A percentile compares a stretch with the other conserved stretches of the same genome.
Evolutionary conservation across 2,329 filamentous ascomycete species (phyloP).

Genomic region (Diplodia mutila): DNA sequence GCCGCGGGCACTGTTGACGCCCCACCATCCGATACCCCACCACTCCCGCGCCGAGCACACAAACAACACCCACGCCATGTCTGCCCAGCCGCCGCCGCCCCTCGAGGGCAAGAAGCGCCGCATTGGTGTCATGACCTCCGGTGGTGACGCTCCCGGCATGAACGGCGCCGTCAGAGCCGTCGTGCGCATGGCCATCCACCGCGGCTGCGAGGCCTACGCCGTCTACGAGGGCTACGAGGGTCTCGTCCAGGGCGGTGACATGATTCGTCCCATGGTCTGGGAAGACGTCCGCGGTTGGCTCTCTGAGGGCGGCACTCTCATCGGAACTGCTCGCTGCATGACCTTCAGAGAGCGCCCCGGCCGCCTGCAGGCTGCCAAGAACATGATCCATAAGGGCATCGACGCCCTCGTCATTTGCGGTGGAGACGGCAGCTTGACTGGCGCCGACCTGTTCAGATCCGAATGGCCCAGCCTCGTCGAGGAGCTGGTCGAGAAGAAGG

Average conservation of each 20-base stretch:
- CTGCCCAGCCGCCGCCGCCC: slow-evolving; percentile 38
- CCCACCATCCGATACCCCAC: slow-evolving; percentile 9
- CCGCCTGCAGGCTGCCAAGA: slow-evolving; percentile 84
- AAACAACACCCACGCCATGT: slow-evolving; percentile 18
- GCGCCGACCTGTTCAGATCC: slow-evolving; percentile 87
- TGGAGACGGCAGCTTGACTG: slow-evolving; percentile 93
- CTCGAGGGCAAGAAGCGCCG: slow-evolving; percentile 59
- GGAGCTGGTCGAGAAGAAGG: slow-evolving; percentile 76
- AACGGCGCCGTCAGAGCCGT: slow-evolving; percentile 88
- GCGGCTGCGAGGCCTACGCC: slow-evolving; percentile 57
- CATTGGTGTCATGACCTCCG: slow-evolving; percentile 92
- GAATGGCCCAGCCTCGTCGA: slow-evolving; percentile 90
- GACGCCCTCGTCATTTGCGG: slow-evolving; percentile 96
- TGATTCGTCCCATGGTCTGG: slow-evolving; percentile 89
- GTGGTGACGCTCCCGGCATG: slow-evolving; percentile 94
- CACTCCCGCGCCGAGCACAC: slow-evolving; percentile 3
- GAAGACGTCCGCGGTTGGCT: slow-evolving; percentile 93
- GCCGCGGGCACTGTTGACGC: neutral
- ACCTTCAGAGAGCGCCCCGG: slow-evolving; percentile 88
- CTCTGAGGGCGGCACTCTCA: slow-evolving; percentile 91
- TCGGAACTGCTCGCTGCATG: slow-evolving; percentile 92
- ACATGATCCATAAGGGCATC: slow-evolving; percentile 90
- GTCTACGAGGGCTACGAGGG: slow-evolving; percentile 94
- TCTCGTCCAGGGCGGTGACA: slow-evolving; percentile 82
- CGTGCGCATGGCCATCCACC: slow-evolving; percentile 86